Evolutionary conservation across 2,329 filamentous ascomycete species (phyloP), one percentile per base, ranked within the genome.

Genomic region (Triangularia setosa): DNA sequence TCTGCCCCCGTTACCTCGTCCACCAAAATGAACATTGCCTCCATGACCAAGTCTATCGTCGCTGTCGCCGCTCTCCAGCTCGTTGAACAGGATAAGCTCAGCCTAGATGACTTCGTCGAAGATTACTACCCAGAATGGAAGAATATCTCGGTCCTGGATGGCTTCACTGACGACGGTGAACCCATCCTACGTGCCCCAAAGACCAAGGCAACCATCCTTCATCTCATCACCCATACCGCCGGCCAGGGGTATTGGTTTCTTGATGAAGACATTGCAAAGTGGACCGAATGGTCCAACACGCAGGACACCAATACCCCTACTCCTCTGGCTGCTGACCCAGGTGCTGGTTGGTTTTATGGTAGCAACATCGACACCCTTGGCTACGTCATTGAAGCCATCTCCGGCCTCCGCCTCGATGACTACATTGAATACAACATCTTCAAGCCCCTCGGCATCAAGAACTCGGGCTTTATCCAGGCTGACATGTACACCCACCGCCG

Each of bases 391-490:
- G 57, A 59, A 24, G 21, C 57, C n/a, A 59, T 59, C 23, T 24
- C n/a, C 6, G 57, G 57, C 8, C 57, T 44, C 14, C 30, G 57
- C 18, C 23, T 60, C 8, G 58, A 60, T 21, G 58, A 48, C 8
- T 60, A 60, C 33, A 59, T 59, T 5, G 21, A 60, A 21, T 18
- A 48, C 21, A 60, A 60, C 35, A 60, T 60, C 35, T 60, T 60
- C 24, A 44, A 23, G 30, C 58, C 58, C n/a, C 23, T 60, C 12
- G 58, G 58, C 3, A 27, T 60, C 33, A 18, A 52, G 33, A 52
- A 48, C 58, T 60, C 58, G 21, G 58, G 58, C 21, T 25, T 60
- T 21, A 48, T 60, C 58, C 12, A 23, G n/a, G 6, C 58, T 11
- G 58, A 52, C 12, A 60, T 60, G 8, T 53, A 27, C 18, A 52